Percentiles rank a stretch among this genome's conserved stretches.
Evolutionary conservation across 306 rosid genomes (phyloP).

Genomic region (Vachellia pachyceras): DNA sequence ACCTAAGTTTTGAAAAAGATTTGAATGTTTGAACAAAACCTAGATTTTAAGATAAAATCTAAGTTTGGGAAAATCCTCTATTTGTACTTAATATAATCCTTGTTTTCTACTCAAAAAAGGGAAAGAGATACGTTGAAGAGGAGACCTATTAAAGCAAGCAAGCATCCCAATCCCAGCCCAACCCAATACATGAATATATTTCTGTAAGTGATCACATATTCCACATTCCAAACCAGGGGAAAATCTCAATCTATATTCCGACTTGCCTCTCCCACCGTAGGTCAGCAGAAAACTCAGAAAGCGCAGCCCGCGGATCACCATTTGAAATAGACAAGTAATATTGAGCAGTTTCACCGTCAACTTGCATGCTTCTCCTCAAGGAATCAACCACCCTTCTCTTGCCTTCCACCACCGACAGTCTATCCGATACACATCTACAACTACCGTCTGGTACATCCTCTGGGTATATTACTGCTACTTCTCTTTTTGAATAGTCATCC

Average conservation of each 20-base stretch:
- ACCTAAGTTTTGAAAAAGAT: too few species aligned
- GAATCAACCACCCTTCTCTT: slow-evolving; percentile 76
- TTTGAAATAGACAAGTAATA: slow-evolving; percentile 82
- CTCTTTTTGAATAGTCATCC: slow-evolving; percentile 81
- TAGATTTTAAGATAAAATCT: too few species aligned
- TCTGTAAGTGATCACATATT: slow-evolving; percentile 8
- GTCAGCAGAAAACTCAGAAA: slow-evolving; percentile 78
- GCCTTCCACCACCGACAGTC: slow-evolving; percentile 50
- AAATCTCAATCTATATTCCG: slow-evolving; percentile 1
- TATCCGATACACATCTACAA: slow-evolving; percentile 30
- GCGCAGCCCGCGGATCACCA: slow-evolving; percentile 91
- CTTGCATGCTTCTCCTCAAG: slow-evolving; percentile 87
- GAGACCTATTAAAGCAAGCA: slow-evolving; percentile 31
- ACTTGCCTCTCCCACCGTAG: slow-evolving; percentile 77
- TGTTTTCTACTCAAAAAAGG: slow-evolving; percentile 11
- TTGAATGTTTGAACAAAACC: too few species aligned
- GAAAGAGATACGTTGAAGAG: slow-evolving; percentile 26
- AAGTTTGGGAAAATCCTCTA: too few species aligned
- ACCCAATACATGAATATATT: background rate
- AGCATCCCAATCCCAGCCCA: background rate
- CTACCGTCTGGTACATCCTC: slow-evolving; percentile 59
- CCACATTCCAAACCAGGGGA: slow-evolving; percentile 16
- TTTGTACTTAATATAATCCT: too few species aligned
- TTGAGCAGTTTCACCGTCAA: slow-evolving; percentile 85
- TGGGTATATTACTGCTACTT: slow-evolving; percentile 84